A percentile compares a stretch with the other conserved stretches of the same genome.
Evolutionary conservation across 2,329 filamentous ascomycete species (phyloP).

Genomic region (Talaromyces verruculosus): DNA sequence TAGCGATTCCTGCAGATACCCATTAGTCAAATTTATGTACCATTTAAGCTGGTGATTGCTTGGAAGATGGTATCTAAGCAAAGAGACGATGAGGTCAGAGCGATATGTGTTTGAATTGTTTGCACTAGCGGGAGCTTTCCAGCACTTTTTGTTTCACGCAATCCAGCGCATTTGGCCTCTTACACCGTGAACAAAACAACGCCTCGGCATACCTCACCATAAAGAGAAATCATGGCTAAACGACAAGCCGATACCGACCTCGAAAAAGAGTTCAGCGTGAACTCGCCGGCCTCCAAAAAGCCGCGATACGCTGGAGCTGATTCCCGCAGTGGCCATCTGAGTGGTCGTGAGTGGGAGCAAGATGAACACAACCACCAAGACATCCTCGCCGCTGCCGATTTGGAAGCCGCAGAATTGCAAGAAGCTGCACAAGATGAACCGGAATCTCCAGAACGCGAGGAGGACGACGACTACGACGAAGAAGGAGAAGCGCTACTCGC

Average conservation of each 20-base stretch:
- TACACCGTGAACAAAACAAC: constrained; percentile 11
- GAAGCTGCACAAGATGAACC: constrained; percentile 33
- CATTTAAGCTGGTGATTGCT: neutral
- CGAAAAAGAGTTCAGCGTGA: constrained; percentile 35
- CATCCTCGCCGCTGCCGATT: constrained; percentile 60
- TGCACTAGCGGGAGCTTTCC: constrained; percentile 14
- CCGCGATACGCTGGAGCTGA: constrained; percentile 41
- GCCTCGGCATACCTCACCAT: constrained; percentile 7
- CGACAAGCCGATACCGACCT: constrained; percentile 47
- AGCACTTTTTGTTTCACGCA: constrained; percentile 14
- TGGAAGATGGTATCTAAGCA: neutral
- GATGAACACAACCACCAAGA: constrained; percentile 39
- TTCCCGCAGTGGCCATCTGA: constrained; percentile 32
- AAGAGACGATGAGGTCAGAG: neutral
- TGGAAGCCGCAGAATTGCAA: constrained; percentile 61
- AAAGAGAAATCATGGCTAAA: constrained; percentile 44
- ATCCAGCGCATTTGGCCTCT: neutral
- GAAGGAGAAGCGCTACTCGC: constrained; percentile 37
- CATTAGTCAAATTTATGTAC: neutral
- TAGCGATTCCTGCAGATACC: neutral
- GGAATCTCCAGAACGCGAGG: constrained; percentile 34
- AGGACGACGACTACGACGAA: constrained; percentile 27
- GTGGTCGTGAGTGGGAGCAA: constrained; percentile 36
- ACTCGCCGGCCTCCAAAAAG: constrained; percentile 49
- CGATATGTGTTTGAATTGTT: constrained; percentile 15